These are phyloP conservation scores for Neurospora terricola DNA, from an alignment of 495 filamentous ascomycete species.

Conservation along the genomic window DNA sequence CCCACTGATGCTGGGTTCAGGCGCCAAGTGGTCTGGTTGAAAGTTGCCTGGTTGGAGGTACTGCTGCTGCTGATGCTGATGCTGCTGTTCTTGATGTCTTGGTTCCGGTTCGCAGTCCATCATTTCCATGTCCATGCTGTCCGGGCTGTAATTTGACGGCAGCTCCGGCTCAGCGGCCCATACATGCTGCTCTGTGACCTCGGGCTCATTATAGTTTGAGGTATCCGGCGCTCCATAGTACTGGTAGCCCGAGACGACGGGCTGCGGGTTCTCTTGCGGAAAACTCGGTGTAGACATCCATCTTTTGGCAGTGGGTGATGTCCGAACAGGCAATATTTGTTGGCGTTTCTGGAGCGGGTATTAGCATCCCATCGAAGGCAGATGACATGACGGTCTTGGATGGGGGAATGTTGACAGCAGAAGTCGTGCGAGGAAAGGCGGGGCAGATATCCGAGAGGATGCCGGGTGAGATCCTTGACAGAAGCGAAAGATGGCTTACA, in stretches of 20 bases:
- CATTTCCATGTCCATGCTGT: conserved; percentile 9
- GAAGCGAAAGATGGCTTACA: conserved; percentile 21
- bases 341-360: conserved; percentile 32
- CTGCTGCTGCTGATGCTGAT: conserved; percentile 16
- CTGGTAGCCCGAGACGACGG: conserved; percentile 7
- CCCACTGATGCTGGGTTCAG: conserved; percentile 19
- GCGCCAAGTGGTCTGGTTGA: conserved; percentile 13
- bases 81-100: conserved; percentile 4
- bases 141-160: not conserved
- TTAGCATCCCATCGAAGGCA: conserved; percentile 1
- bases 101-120: conserved; percentile 39
- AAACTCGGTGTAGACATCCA: conserved; percentile 27
- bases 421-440: not conserved
- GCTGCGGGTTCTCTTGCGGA: conserved; percentile 11
- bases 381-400: not conserved
- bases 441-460: not conserved
- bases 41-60: conserved; percentile 23
- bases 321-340: conserved; percentile 34
- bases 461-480: not conserved
- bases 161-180: conserved; percentile 22
- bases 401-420: not conserved
- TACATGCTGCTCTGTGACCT: conserved; percentile 2
- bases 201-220: conserved; percentile 24
- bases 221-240: conserved; percentile 26
- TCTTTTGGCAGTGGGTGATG: conserved; percentile 30